Evolutionary conservation across 1,139 yeast genomes (phyloP).

Genomic region (Zygoascus meyerae): DNA sequence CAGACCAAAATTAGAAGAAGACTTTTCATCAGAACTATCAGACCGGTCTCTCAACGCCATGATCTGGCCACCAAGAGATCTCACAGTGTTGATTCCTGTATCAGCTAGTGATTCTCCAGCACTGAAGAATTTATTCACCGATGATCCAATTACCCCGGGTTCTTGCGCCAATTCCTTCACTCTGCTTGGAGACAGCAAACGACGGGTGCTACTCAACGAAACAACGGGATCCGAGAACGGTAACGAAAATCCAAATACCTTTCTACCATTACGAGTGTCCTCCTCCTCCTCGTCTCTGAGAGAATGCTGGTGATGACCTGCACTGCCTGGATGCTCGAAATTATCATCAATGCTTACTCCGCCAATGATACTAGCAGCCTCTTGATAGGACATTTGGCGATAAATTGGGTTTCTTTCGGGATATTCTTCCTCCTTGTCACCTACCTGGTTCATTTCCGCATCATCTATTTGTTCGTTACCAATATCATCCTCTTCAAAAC

Average conservation of each 20-base stretch:
- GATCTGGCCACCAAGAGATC: not conserved
- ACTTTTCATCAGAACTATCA: too few relatives aligned
- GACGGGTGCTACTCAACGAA: not conserved
- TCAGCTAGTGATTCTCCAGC: conserved; percentile 3
- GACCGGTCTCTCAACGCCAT: too few relatives aligned
- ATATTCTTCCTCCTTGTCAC: conserved; percentile 3
- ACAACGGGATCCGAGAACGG: conserved; percentile 22
- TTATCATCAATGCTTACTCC: conserved; percentile 19
- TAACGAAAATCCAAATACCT: conserved; percentile 29
- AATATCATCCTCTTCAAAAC: not conserved
- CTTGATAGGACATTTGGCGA: conserved; percentile 18
- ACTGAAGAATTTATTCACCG: not conserved
- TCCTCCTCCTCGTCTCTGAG: conserved; percentile 8
- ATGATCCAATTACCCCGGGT: not conserved
- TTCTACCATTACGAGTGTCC: conserved; percentile 12
- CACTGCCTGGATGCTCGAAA: not conserved
- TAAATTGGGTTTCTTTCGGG: not conserved
- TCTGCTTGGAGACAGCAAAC: not conserved
- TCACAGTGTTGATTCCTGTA: not conserved
- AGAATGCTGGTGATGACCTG: conserved; percentile 9
- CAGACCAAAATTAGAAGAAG: too few relatives aligned
- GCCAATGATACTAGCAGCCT: conserved; percentile 31
- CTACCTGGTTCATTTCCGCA: not conserved
- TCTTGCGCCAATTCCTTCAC: not conserved
- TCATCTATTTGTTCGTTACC: not conserved